These are phyloP conservation scores for Wickerhamiella dianesei DNA, from an alignment of 805 yeast species.

Conservation along the genomic window DNA sequence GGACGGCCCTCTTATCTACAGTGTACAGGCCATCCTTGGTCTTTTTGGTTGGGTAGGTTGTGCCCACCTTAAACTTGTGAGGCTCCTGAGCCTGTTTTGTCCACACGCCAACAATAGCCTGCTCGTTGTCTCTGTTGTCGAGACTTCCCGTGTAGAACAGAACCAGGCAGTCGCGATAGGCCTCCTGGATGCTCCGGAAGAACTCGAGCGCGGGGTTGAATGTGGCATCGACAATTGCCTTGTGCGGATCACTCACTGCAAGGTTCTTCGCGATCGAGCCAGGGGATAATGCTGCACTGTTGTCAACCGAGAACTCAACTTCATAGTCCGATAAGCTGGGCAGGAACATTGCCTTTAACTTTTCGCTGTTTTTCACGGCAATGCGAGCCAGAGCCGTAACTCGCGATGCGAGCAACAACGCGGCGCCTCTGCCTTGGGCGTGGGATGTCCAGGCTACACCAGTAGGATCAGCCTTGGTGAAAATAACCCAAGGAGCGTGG, in stretches of 20 bases:
- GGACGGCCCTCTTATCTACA: slow-evolving; percentile 58
- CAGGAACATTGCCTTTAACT: slow-evolving; percentile 47
- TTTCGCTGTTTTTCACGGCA: slow-evolving; percentile 36
- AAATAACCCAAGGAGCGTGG: slow-evolving; percentile 69
- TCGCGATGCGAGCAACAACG: slow-evolving; percentile 71
- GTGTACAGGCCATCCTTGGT: slow-evolving; percentile 19
- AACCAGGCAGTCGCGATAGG: slow-evolving; percentile 53
- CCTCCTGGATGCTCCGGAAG: slow-evolving; percentile 44
- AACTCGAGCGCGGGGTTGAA: slow-evolving; percentile 51
- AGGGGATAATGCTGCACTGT: slow-evolving; percentile 27
- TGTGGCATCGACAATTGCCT: slow-evolving; percentile 28
- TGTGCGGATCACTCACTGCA: slow-evolving; percentile 28
- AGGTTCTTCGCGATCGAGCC: slow-evolving; percentile 30
- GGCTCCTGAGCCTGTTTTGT: slow-evolving; percentile 48
- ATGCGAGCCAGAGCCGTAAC: slow-evolving; percentile 76
- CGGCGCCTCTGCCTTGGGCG: slow-evolving; percentile 30
- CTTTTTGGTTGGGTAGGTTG: slow-evolving; percentile 55
- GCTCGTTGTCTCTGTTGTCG: slow-evolving; percentile 17
- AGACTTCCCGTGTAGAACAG: slow-evolving; percentile 51
- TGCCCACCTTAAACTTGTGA: slow-evolving; percentile 63
- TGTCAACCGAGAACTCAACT: slow-evolving; percentile 50
- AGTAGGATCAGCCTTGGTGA: slow-evolving; percentile 69
- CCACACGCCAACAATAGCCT: slow-evolving; percentile 64
- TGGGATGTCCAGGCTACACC: slow-evolving; percentile 72
- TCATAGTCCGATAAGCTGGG: slow-evolving; percentile 81